Evolutionary conservation across 2,329 filamentous ascomycete species (phyloP), one percentile per base, ranked within the genome.

Genomic region (Colletotrichum melonis): DNA sequence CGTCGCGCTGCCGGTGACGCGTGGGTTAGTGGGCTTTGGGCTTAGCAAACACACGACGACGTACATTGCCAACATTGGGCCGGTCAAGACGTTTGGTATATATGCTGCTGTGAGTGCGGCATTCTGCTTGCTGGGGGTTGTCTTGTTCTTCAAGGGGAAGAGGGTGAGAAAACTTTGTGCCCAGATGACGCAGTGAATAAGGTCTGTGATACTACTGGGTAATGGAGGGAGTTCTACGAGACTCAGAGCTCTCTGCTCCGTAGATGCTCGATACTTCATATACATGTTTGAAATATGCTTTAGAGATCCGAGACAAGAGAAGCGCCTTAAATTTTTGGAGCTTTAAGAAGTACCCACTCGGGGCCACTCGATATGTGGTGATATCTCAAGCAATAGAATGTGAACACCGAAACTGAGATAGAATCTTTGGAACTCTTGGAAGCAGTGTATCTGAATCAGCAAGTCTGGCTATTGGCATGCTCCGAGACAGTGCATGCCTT

Each of bases 31-130:
- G 9, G 69, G 59, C 9, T 74, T 73, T 38, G 72, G 69, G 2
- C 26, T 72, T 9, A 74, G 72, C 55, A 72, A 68, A 54, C 72
- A 74, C n/a, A 72, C 69, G 2, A 60, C 62, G 7, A 59, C 67
- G 32, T 74, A 72, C 22, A 83, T 74, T n/a, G 46, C 58, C 32
- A 68, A 64, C 60, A 60, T 74, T 35, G 72, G 72, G 12, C 57
- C 65, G 14, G 65, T 68, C 38, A 52, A 32, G 19, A 74, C 72
- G 2, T 74, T 72, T 30, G 65, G 63, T 14, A 68, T 74, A n/a
- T 74, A 73, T 28, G 64, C 69, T 16, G 64, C 63, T 26, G 55
- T 73, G 9, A 72, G 69, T 58, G 60, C 69, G 30, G 64, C 59
- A 9, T 65, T 73, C 14, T 67, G 69, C 19, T 56, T 74, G 8